These are phyloP conservation scores for Penicillium goetzii DNA, from an alignment of 495 filamentous ascomycete genomes.

Conservation along the genomic window DNA sequence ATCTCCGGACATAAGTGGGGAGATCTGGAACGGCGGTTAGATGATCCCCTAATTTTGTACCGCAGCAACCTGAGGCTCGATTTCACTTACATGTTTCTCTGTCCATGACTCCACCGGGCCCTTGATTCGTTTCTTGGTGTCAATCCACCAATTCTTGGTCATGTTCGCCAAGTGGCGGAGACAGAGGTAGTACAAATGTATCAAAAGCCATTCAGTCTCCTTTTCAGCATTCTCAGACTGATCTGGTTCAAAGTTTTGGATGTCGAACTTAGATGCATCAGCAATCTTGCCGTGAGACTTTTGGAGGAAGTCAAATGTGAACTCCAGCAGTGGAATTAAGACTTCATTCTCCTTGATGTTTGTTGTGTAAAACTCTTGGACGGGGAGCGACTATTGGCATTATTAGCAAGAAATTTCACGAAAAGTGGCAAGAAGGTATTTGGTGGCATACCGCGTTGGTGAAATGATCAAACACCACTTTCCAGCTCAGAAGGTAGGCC, in stretches of 20 bases:
- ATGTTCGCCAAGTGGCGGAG: conserved; percentile 75
- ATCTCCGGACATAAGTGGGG: conserved; percentile 75
- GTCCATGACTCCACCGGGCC: conserved; percentile 80
- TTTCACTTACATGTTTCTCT: conserved; percentile 63
- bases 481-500: conserved; percentile 89
- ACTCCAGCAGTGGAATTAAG: conserved; percentile 69
- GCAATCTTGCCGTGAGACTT: conserved; percentile 68
- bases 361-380: conserved; percentile 76
- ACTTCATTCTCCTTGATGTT: conserved; percentile 75
- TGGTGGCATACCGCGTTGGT: conserved; percentile 60
- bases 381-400: conserved; percentile 64
- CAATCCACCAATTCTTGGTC: conserved; percentile 86
- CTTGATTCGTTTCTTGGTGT: conserved; percentile 72
- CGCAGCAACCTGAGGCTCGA: background rate
- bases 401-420: conserved; percentile 24
- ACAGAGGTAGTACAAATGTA: conserved; percentile 83
- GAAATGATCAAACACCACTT: conserved; percentile 87
- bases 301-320: conserved; percentile 81
- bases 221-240: conserved; percentile 62
- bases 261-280: conserved; percentile 67
- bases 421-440: background rate
- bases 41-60: background rate
- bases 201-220: conserved; percentile 78
- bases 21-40: conserved; percentile 55
- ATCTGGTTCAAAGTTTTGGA: conserved; percentile 68